Base-by-base conservation (phyloP, 768 basidiomycete genomes). In the Lepiota venenata region DNA sequence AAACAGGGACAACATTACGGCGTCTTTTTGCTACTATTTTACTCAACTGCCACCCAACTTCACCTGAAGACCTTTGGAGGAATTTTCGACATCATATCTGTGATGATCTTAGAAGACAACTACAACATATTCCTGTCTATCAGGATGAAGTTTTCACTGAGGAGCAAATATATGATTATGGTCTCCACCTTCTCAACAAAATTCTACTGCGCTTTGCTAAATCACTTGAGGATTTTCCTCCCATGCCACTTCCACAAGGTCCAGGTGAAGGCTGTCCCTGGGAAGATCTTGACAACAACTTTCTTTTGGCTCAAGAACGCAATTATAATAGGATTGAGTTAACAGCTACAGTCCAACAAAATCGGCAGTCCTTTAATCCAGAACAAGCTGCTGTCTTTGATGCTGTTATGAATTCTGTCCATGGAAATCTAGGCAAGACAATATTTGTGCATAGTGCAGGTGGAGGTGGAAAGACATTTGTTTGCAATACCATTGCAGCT, bases 381-480 rank as follows among this genome's bases (percentile, higher is more conserved):
- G 68, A 66, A 6, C 71, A 75, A 46, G 49, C 36, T 8, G 8
- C 8, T 21, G 69, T 67, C 2, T 73, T 57, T 57, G 52, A 71
- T 22, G 18, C 25, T 0, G 67, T 75, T 42, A 48, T 69, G 2
- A n/a, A 60, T 11, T 65, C 71, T 6, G 60, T 68, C 21, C 48
- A 62, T 2, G 4, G 52, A 1, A 29, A 60, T 9, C 9, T 42
- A 5, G 68, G 64, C 0, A 40, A 60, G 22, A 25, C 55, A 0
- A 77, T 75, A 57, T 79, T 78, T 45, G 52, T 80, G 6, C 63
- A 73, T 58, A 74, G 75, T 44, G 63, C 71, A 41, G 76, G 70
- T 29, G 75, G 76, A 0, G 69, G 70, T 48, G 75, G 78, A 11
- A 80, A 80, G 51, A 79, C 78, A 0, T 80, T 71, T 63, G 56